Evolutionary conservation across 768 basidiomycete species (phyloP), one percentile per base, ranked within the genome.

Genomic region (Podaxis rugospora): DNA sequence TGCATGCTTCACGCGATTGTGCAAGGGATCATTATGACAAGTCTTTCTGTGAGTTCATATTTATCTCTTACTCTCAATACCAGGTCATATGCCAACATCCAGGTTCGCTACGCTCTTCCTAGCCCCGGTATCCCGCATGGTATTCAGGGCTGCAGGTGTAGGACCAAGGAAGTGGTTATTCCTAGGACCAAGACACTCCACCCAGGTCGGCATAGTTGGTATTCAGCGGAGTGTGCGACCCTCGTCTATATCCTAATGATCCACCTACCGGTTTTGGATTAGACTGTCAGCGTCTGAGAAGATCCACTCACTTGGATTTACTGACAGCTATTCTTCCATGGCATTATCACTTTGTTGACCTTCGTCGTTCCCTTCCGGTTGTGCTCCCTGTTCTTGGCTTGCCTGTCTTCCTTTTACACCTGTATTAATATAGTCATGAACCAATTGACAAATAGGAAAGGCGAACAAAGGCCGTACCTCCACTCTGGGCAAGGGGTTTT

Each of bases 401-500:
- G 65, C 68, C 42, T 71, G 76, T 14, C 83, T 81, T 27, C 78
- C 85, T 74, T 84, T 83, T 25, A 84, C 80, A 62, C 86, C 84
- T 85, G 55, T 58, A 28, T 61, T 10, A 25, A 25, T 52, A 25
- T 37, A 14, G 18, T 23, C 25, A 11, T 52, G 39, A 39, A 55
- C 46, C 14, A 36, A 47, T 7, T 27, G 46, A 61, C 39, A 40
- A 55, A 54, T 51, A 35, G 37, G 55, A 63, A 36, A 52, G 13
- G 35, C 37, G 62, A 53, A 28, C 40, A 55, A 28, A 51, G 36
- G 25, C 70, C 78, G 60, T 63, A 87, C 91, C 91, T 75, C 89
- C 90, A 66, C 87, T 87, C 66, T 88, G 81, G 11, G 84, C 81
- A 52, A 90, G 75, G 10, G 92, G 90, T 68, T 93, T 92, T 2